These are phyloP conservation scores for Earliella scabrosa DNA, from an alignment of 1,284 basidiomycete species.

Conservation along the genomic window DNA sequence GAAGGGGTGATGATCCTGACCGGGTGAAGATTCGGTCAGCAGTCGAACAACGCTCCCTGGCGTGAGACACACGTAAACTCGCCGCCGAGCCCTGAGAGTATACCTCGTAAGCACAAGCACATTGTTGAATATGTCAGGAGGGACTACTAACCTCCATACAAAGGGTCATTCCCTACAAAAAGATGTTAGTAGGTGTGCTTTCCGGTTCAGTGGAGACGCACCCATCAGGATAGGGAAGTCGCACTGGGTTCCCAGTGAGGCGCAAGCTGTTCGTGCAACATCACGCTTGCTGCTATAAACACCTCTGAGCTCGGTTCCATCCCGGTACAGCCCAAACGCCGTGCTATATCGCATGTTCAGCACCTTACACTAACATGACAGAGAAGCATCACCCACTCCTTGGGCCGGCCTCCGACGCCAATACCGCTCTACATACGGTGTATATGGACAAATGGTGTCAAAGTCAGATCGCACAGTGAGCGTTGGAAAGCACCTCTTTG, in stretches of 20 bases:
- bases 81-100: constrained; percentile 78
- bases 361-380: too few species aligned
- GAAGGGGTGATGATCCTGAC: constrained; percentile 80
- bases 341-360: constrained; percentile 49
- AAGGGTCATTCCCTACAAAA: constrained; percentile 71
- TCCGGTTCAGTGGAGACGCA: constrained; percentile 32
- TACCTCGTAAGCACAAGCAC: too few species aligned
- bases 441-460: not conserved
- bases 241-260: constrained; percentile 65
- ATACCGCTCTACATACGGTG: constrained; percentile 65
- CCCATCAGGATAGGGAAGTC: constrained; percentile 82
- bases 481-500: constrained; percentile 51
- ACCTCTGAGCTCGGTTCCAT: constrained; percentile 78
- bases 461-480: not conserved
- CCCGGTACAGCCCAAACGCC: constrained; percentile 78
- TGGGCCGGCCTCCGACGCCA: constrained; percentile 69
- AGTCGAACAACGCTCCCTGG: not conserved
- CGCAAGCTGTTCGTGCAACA: constrained; percentile 72
- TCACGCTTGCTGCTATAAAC: constrained; percentile 76
- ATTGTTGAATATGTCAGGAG: too few species aligned
- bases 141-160: constrained; percentile 78
- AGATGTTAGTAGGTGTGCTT: not conserved
- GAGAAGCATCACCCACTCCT: constrained; percentile 47
- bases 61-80: constrained; percentile 70
- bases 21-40: not conserved